Percentiles rank a stretch among this genome's conserved stretches.
Conservation (phyloP, 208 protist species). For the Leishmania martiniquensis region DNA sequence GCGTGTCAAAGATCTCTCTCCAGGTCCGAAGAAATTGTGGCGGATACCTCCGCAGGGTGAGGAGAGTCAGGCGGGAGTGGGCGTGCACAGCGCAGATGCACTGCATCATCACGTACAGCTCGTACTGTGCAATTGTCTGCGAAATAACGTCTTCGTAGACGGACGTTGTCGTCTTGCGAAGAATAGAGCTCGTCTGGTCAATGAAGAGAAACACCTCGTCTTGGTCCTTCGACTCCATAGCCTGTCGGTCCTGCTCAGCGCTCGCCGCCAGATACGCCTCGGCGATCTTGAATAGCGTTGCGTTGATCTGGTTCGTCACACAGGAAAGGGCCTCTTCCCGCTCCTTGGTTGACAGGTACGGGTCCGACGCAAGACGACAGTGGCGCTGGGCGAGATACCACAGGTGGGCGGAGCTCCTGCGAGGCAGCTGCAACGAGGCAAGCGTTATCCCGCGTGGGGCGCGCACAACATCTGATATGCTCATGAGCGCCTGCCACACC, state of each 20-base stretch:
- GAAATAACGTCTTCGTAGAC: constrained; percentile 87
- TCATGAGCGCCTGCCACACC: constrained; percentile 30
- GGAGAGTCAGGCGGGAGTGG: constrained; percentile 63
- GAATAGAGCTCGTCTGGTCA: constrained; percentile 83
- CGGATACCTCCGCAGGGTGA: constrained; percentile 68
- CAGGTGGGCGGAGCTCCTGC: constrained; percentile 23
- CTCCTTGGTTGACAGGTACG: constrained; percentile 20
- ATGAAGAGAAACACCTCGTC: constrained; percentile 87
- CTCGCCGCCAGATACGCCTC: constrained; percentile 28
- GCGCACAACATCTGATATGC: constrained; percentile 33
- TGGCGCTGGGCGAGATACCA: constrained; percentile 30
- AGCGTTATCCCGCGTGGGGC: constrained; percentile 41
- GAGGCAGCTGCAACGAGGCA: constrained; percentile 35
- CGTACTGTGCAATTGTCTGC: constrained; percentile 75
- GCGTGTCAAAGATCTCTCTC: constrained; percentile 58
- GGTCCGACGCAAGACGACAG: constrained; percentile 25
- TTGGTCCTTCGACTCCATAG: constrained; percentile 14
- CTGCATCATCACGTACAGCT: constrained; percentile 88
- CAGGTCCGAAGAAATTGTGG: constrained; percentile 68
- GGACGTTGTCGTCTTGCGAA: constrained; percentile 63
- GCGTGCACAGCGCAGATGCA: constrained; percentile 77
- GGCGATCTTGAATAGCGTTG: constrained; percentile 48
- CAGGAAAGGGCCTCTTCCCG: constrained; percentile 13
- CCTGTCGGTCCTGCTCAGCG: constrained; percentile 21
- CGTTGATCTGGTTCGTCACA: constrained; percentile 48